These are phyloP conservation scores for Pseudogymnoascus sp. DNA, from an alignment of 2,329 filamentous ascomycete genomes.

Conservation along the genomic window DNA sequence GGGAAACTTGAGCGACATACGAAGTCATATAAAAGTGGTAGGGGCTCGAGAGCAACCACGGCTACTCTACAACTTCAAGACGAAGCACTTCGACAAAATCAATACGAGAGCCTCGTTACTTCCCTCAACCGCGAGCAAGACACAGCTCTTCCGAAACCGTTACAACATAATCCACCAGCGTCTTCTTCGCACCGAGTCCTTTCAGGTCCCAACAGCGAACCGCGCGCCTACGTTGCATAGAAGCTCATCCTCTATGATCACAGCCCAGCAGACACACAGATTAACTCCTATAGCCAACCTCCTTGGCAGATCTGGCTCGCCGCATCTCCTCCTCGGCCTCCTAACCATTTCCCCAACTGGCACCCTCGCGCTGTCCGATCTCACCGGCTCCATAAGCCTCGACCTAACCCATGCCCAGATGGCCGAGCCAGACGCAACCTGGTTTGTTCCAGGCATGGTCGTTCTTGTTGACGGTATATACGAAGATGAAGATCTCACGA, in stretches of 20 bases:
- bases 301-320: conserved; percentile 71
- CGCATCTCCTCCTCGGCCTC: conserved; percentile 80
- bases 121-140: conserved; percentile 74
- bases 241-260: conserved; percentile 48
- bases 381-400: conserved; percentile 79
- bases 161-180: conserved; percentile 91
- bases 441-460: conserved; percentile 94
- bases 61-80: conserved; percentile 65
- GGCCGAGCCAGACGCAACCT: conserved; percentile 78
- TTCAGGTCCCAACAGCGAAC: conserved; percentile 67
- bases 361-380: conserved; percentile 72
- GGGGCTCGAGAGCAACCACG: conserved; percentile 81
- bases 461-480: conserved; percentile 94
- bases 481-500: conserved; percentile 76
- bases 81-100: conserved; percentile 88
- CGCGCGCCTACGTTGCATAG: conserved; percentile 48
- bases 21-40: conserved; percentile 78
- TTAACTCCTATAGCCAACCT: conserved; percentile 77
- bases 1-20: conserved; percentile 54
- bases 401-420: conserved; percentile 74
- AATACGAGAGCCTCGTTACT: conserved; percentile 61
- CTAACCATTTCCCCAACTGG: conserved; percentile 76
- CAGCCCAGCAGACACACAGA: conserved; percentile 63
- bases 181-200: conserved; percentile 84
- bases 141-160: conserved; percentile 75